Base-by-base conservation (phyloP, 2,329 filamentous ascomycete genomes). In the Pleomassaria siparia region DNA sequence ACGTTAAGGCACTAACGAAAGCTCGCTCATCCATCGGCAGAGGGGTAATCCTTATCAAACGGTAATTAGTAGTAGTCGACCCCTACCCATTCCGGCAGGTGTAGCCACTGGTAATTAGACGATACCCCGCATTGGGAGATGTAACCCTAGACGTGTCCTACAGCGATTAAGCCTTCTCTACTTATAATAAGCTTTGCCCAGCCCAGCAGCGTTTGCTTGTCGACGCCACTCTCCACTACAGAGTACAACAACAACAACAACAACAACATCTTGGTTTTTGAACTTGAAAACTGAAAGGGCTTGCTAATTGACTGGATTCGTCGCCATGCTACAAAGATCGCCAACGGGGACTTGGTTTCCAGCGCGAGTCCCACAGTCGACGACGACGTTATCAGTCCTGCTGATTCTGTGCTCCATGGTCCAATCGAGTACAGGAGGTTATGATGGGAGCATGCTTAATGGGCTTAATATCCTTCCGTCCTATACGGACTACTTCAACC, bases 381-480 rank as follows among this genome's bases (percentile, higher is more conserved):
- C 48, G 13, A 47, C 22, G 12, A 44, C 40, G 12, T 16, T 47
- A n/a, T 37, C 44, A 7, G 26, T 50, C 16, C 22, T 50, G 11
- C 29, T 50, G 15, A 32, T n/a, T 74, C 72, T 51, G 77, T 79
- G 77, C 79, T 80, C 56, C 69, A 75, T 37, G 49, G 75, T 26
- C 69, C 68, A 1, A 69, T 78, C 20, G 20, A 40, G 7, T 9
- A 28, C 24, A 10, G 37, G 24, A 10, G 42, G 42, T 56, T 26
- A 69, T 66, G 40, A 73, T 76, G 73, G 74, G 2, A 80, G 76
- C 2, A 78, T 82, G 68, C 70, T 82, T 64, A 82, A 82, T 49
- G 79, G 78, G 0, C 71, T 84, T 20, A 80, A 82, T 48, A 82
- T 84, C 48, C 60, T 84, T 13, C 79, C 80, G 0, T 76, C 74